Evolutionary conservation across 257 asterid genomes (phyloP).

Genomic region (Scutellaria baicalensis): DNA sequence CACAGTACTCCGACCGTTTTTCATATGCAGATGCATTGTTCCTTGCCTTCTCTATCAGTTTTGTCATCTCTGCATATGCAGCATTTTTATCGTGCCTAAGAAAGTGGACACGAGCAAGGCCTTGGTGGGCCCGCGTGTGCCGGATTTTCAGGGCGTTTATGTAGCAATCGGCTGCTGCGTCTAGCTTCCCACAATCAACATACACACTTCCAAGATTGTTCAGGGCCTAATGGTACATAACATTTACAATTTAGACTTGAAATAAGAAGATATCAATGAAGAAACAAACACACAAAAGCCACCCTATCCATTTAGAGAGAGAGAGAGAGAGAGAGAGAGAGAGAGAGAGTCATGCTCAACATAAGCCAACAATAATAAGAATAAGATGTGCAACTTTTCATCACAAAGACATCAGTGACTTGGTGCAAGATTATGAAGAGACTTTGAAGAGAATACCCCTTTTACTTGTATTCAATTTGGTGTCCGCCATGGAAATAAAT

Average conservation of each 20-base stretch:
- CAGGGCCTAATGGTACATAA: constrained; percentile 51
- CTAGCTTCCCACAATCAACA: constrained; percentile 82
- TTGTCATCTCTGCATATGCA: constrained; percentile 92
- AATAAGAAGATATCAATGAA: neutral
- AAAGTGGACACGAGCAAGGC: constrained; percentile 96
- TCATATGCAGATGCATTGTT: constrained; percentile 93
- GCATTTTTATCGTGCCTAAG: constrained; percentile 74
- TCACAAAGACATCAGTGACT: neutral
- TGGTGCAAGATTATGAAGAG: neutral
- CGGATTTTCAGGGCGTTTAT: constrained; percentile 89
- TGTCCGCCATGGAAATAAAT: neutral
- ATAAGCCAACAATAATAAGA: no score
- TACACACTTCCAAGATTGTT: constrained; percentile 96
- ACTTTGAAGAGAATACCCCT: no score
- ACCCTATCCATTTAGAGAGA: no score
- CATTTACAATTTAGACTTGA: neutral
- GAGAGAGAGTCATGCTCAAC: no score
- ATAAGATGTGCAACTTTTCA: no score
- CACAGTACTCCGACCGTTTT: constrained; percentile 93
- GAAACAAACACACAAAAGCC: neutral
- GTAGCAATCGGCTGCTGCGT: constrained; percentile 95
- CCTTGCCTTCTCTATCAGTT: constrained; percentile 80
- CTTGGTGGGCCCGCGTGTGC: constrained; percentile 98
- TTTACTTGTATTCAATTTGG: neutral
- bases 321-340: no score